Evolutionary conservation across 495 filamentous ascomycete genomes (phyloP).

Genomic region (Parmelia sp.): DNA sequence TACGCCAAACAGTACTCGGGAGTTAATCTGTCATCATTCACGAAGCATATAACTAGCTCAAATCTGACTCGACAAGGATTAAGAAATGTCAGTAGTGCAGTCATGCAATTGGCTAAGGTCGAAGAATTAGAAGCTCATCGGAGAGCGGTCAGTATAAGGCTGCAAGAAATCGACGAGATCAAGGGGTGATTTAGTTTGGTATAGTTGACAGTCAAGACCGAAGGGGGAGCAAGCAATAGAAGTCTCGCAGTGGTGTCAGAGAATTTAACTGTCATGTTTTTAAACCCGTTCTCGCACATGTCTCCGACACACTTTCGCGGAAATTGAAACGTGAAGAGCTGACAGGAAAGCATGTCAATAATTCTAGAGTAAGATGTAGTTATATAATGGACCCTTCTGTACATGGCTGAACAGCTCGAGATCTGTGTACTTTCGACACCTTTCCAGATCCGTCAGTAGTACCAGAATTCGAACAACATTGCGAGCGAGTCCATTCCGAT

Average conservation of each 20-base stretch:
- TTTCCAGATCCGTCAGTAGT: not conserved
- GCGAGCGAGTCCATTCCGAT: not conserved
- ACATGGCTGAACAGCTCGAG: not conserved
- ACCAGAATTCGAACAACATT: not conserved
- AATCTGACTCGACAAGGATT: constrained; percentile 82
- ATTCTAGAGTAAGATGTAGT: not conserved
- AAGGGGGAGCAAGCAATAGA: not conserved
- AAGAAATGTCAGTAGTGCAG: constrained; percentile 72
- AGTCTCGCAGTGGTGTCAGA: not conserved
- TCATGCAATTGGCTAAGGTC: constrained; percentile 89
- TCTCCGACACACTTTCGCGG: not conserved
- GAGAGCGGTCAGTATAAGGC: constrained; percentile 79
- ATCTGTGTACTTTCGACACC: not conserved
- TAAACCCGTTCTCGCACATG: not conserved
- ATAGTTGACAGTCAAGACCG: not conserved
- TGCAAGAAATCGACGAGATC: constrained; percentile 55
- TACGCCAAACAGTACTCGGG: constrained; percentile 98
- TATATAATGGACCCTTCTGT: not conserved
- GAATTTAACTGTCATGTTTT: not conserved
- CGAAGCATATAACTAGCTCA: constrained; percentile 93
- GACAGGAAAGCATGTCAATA: not conserved
- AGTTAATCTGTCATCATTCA: constrained; percentile 88
- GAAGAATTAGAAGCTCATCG: constrained; percentile 94
- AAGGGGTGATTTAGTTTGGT: not conserved
- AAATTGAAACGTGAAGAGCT: no score